Conservation (phyloP, 805 yeast species). For the Cyberlindnera mississippiensis region DNA sequence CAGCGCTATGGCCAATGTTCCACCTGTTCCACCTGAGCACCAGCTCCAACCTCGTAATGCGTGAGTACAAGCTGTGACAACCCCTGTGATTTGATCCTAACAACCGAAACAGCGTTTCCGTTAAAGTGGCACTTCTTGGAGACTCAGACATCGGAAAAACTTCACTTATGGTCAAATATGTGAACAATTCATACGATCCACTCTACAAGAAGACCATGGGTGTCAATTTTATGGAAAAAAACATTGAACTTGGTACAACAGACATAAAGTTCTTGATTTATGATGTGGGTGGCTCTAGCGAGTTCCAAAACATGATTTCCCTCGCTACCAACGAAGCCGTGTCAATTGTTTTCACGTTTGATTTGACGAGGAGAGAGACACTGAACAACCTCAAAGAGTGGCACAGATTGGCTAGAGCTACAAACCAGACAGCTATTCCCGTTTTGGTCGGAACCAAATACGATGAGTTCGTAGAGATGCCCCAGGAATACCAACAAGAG, state of each 20-base stretch:
- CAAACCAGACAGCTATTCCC: conserved; percentile 88
- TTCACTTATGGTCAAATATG: conserved; percentile 93
- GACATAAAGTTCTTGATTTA: conserved; percentile 88
- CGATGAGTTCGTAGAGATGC: conserved; percentile 77
- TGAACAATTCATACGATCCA: conserved; percentile 90
- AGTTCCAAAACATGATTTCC: conserved; percentile 93
- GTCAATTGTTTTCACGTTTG: conserved; percentile 86
- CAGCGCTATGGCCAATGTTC: conserved; percentile 10
- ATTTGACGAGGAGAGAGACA: conserved; percentile 80
- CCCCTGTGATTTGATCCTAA: too few species aligned
- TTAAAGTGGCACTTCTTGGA: conserved; percentile 90
- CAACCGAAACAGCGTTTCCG: conserved; percentile 39
- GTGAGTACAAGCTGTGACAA: conserved; percentile 11
- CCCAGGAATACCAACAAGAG: conserved; percentile 77
- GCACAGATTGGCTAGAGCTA: conserved; percentile 89
- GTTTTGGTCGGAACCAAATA: conserved; percentile 90
- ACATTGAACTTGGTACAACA: conserved; percentile 77
- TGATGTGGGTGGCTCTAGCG: conserved; percentile 96
- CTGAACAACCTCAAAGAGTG: conserved; percentile 88
- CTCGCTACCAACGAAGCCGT: conserved; percentile 89
- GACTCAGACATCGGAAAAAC: conserved; percentile 97
- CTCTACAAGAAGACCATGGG: conserved; percentile 93
- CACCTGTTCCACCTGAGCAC: conserved; percentile 24
- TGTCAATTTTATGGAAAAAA: conserved; percentile 91
- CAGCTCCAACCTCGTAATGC: conserved; percentile 19